Conservation (phyloP, 2,329 filamentous ascomycete genomes). For the Pseudogymnoascus sp. region DNA sequence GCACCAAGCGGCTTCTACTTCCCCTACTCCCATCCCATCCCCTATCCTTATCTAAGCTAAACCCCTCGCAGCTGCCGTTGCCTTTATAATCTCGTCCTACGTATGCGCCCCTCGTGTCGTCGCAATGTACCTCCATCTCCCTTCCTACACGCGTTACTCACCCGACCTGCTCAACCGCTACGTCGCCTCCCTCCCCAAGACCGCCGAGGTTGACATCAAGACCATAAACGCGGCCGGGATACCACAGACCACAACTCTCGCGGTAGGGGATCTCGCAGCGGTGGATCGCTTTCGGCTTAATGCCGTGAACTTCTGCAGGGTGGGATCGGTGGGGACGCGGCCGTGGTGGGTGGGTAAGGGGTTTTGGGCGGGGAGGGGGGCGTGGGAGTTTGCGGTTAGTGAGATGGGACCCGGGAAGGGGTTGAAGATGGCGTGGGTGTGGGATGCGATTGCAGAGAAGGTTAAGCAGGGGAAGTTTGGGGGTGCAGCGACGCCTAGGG, state of each 20-base stretch:
- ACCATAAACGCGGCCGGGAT: conserved; percentile 33
- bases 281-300: not conserved
- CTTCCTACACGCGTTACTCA: conserved; percentile 53
- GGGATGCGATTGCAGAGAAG: conserved; percentile 13
- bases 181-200: conserved; percentile 35
- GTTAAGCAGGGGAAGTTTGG: conserved; percentile 9
- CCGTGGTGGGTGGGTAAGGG: conserved; percentile 4
- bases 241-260: conserved; percentile 17
- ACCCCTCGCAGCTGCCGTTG: conserved; percentile 36
- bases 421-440: conserved; percentile 14
- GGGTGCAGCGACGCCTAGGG: conserved; percentile 19
- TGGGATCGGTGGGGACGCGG: not conserved
- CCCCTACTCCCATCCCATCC: conserved; percentile 37
- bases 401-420: not conserved
- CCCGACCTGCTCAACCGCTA: conserved; percentile 42
- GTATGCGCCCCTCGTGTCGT: conserved; percentile 63
- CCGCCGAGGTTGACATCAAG: conserved; percentile 31
- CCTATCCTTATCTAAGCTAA: conserved; percentile 10
- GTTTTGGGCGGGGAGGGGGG: not conserved
- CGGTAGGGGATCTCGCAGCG: conserved; percentile 1
- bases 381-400: not conserved
- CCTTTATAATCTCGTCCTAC: conserved; percentile 56
- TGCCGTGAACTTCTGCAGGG: not conserved
- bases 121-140: conserved; percentile 61
- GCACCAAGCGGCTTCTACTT: not conserved